phyloP scores from a whole-genome alignment of 129 eudicot genomes.

The Tanacetum coccineum region DNA sequence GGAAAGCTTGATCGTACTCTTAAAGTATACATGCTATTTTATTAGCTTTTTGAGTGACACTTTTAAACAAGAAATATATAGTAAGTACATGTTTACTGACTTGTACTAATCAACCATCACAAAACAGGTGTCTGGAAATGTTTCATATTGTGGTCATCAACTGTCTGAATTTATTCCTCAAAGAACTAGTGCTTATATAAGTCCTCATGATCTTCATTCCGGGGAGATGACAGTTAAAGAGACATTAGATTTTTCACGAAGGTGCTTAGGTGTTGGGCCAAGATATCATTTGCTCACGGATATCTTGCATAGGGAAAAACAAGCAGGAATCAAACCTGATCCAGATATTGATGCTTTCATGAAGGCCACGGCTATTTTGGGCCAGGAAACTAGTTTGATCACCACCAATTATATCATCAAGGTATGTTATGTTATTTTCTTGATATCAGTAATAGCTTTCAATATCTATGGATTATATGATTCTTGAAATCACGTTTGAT shows the following conservation, averaged over 20 bases:
- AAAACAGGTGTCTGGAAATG: constrained; percentile 29
- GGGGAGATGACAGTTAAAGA: constrained; percentile 37
- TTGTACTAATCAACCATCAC: not conserved
- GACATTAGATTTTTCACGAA: constrained; percentile 31
- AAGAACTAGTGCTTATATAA: constrained; percentile 36
- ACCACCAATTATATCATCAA: constrained; percentile 23
- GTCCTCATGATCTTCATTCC: constrained; percentile 23
- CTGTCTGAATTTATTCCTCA: constrained; percentile 32
- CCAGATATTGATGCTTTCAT: constrained; percentile 29
- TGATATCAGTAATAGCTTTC: not conserved
- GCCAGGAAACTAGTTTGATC: constrained; percentile 18
- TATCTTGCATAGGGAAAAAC: constrained; percentile 21
- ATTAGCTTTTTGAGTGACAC: no score
- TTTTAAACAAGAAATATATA: not conserved
- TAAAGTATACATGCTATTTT: constrained; percentile 12
- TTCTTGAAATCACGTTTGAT: not conserved
- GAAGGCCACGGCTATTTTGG: constrained; percentile 18
- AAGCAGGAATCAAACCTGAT: constrained; percentile 30
- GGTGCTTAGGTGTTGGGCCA: constrained; percentile 26
- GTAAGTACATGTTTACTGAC: not conserved
- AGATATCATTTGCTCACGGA: constrained; percentile 9
- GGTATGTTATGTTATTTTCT: constrained; percentile 11
- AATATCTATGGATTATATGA: not conserved
- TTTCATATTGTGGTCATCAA: constrained; percentile 30
- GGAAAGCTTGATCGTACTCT: constrained; percentile 30